Percentiles rank a stretch among this genome's conserved stretches.
Conservation (phyloP, 2,329 filamentous ascomycete species). For the Cytospora leucostoma region DNA sequence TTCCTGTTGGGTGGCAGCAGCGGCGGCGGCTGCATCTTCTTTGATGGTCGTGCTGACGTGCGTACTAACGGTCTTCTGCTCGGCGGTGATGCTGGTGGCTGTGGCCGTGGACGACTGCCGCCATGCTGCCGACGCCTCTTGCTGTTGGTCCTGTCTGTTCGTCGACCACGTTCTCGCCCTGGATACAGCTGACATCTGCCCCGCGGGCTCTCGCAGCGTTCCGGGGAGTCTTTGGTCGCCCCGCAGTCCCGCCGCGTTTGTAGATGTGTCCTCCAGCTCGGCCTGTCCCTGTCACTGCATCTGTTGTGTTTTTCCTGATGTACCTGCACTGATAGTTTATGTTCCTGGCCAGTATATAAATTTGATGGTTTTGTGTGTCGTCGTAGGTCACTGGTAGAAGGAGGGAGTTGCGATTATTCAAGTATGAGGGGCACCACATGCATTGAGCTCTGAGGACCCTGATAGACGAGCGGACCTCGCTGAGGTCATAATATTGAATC, state of each 20-base stretch:
- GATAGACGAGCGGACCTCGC: background rate
- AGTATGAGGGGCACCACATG: background rate
- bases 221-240: background rate
- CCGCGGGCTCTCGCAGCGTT: conserved; percentile 2
- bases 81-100: conserved; percentile 12
- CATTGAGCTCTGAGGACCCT: background rate
- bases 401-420: background rate
- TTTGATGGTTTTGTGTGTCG: background rate
- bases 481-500: conserved; percentile 3
- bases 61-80: conserved; percentile 7
- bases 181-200: conserved; percentile 25
- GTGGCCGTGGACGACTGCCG: conserved; percentile 11
- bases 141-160: conserved; percentile 21
- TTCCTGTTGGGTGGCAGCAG: background rate
- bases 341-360: background rate
- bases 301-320: background rate
- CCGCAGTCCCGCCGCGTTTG: conserved; percentile 3
- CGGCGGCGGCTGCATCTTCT: background rate
- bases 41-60: conserved; percentile 13
- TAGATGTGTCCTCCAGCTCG: background rate
- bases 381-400: background rate
- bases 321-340: background rate
- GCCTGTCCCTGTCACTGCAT: background rate
- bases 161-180: conserved; percentile 28
- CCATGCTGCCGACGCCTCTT: conserved; percentile 5